Conservation (phyloP, 2,329 filamentous ascomycete species). For the Hypoxylon sp. region DNA sequence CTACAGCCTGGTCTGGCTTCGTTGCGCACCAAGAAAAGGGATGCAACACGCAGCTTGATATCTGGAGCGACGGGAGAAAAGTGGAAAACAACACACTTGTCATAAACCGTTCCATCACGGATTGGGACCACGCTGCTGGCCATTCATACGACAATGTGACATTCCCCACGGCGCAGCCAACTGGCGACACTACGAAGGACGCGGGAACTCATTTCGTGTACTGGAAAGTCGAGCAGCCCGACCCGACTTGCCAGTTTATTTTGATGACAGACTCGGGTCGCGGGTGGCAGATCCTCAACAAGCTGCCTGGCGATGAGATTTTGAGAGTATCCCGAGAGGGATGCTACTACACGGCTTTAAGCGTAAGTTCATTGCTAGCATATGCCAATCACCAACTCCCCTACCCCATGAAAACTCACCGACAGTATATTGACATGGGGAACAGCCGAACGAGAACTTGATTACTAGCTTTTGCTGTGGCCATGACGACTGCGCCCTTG, state of each 20-base stretch:
- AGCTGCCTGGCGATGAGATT: constrained; percentile 33
- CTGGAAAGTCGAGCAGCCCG: constrained; percentile 34
- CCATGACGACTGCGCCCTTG: constrained; percentile 30
- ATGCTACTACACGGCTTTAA: constrained; percentile 37
- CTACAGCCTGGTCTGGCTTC: constrained; percentile 19
- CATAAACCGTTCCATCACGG: constrained; percentile 29
- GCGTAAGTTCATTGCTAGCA: constrained; percentile 17
- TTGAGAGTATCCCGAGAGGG: constrained; percentile 27
- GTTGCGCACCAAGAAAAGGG: constrained; percentile 27
- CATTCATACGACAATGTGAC: constrained; percentile 37
- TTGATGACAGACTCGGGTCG: constrained; percentile 29
- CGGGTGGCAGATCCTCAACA: constrained; percentile 34
- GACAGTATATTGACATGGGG: constrained; percentile 1
- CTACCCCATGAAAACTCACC: background rate
- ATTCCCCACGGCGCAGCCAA: constrained; percentile 28
- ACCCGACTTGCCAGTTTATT: constrained; percentile 36
- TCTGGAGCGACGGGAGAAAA: constrained; percentile 26
- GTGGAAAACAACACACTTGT: constrained; percentile 20
- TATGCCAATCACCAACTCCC: no score
- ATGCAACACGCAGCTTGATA: constrained; percentile 29
- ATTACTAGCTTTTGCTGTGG: constrained; percentile 43
- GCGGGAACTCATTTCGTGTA: constrained; percentile 31
- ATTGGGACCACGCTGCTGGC: constrained; percentile 29
- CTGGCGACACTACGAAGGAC: constrained; percentile 17
- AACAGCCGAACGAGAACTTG: constrained; percentile 30